Evolutionary conservation across 306 rosid species (phyloP).

Genomic region (Vicia faba): DNA sequence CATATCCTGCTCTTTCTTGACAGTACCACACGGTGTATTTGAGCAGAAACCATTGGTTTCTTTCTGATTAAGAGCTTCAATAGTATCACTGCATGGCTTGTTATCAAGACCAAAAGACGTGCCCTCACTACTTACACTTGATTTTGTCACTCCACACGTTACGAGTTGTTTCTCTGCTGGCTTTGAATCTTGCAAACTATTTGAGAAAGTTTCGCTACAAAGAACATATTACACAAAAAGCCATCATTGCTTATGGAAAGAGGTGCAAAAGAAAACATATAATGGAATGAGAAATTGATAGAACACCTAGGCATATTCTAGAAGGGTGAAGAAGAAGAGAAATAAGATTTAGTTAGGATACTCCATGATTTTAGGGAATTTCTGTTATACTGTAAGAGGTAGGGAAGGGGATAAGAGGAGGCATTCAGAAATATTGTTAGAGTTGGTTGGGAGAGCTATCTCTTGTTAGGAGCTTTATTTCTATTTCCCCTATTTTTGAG

Average conservation of each 20-base stretch:
- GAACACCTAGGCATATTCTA: too few relatives aligned
- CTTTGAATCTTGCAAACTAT: conserved; percentile 46
- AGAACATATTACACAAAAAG: conserved; percentile 17
- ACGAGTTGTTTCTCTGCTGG: conserved; percentile 30
- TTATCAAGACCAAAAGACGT: conserved; percentile 15
- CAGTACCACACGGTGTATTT: conserved; percentile 20
- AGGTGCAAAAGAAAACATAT: conserved; percentile 23
- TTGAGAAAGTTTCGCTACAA: conserved; percentile 46
- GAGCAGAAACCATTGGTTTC: conserved; percentile 29
- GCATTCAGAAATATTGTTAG: too few relatives aligned
- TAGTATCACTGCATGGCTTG: conserved; percentile 26
- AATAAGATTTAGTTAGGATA: too few relatives aligned
- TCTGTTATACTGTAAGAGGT: too few relatives aligned
- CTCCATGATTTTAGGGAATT: too few relatives aligned
- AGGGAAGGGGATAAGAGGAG: too few relatives aligned
- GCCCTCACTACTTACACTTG: conserved; percentile 31
- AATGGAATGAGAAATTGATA: conserved; percentile 1
- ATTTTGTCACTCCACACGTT: conserved; percentile 33
- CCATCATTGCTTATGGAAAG: conserved; percentile 14
- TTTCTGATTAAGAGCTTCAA: conserved; percentile 43
- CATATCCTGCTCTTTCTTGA: conserved; percentile 37
- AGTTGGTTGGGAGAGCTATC: too few relatives aligned
- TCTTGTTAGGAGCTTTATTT: too few relatives aligned
- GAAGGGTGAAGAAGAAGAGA: too few relatives aligned
- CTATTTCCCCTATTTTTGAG: too few relatives aligned